These are phyloP conservation scores for Pugionium cornutum DNA, from an alignment of 345 rosid genomes.

Conservation along the genomic window DNA sequence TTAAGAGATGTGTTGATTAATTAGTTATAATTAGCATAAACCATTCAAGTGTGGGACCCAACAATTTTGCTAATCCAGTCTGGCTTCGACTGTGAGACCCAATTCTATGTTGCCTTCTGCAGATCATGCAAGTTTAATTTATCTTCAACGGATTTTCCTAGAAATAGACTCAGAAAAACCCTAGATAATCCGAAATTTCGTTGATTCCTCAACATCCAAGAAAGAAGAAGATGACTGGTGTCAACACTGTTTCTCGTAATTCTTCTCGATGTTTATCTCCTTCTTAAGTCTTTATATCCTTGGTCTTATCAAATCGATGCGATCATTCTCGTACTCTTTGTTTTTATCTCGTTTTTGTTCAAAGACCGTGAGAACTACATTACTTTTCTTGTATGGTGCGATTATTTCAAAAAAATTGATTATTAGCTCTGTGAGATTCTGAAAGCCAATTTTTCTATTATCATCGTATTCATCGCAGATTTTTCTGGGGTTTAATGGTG, in stretches of 20 bases:
- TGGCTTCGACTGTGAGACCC: slow-evolving; percentile 12
- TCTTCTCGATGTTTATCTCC: background rate
- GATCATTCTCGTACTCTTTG: background rate
- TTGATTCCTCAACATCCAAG: background rate
- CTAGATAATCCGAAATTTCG: background rate
- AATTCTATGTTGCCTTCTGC: slow-evolving; percentile 27
- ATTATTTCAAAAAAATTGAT: background rate
- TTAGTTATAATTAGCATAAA: slow-evolving; percentile 29
- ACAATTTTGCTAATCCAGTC: slow-evolving; percentile 25
- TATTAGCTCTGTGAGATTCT: background rate
- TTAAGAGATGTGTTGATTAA: background rate
- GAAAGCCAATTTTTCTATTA: background rate
- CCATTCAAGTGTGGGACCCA: slow-evolving; percentile 17
- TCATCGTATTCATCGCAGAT: background rate
- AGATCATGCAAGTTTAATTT: slow-evolving; percentile 6
- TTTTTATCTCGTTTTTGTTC: no score
- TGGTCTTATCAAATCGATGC: background rate
- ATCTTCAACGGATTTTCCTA: background rate
- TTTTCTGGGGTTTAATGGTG: slow-evolving; percentile 12
- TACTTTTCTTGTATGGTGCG: background rate
- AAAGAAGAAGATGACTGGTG: slow-evolving; percentile 28
- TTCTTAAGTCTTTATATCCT: background rate
- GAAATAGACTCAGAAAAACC: slow-evolving; percentile 1
- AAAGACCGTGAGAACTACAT: no score
- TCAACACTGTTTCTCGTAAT: slow-evolving; percentile 29